Percentiles rank a stretch among this genome's conserved stretches.
Evolutionary conservation across 805 yeast species (phyloP).

Genomic region (Kluyveromyces aestuarii): DNA sequence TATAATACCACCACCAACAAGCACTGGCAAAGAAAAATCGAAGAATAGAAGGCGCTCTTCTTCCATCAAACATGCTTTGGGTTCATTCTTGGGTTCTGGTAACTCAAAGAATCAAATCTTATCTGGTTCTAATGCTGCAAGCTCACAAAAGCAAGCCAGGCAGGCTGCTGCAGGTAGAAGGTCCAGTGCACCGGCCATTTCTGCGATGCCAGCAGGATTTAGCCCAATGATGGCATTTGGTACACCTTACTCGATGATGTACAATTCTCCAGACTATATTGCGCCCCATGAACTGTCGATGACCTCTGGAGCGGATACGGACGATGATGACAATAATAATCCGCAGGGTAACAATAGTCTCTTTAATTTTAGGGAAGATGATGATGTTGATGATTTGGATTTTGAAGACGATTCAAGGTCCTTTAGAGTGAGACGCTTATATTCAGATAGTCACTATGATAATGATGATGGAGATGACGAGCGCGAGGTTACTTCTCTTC

Average conservation of each 20-base stretch:
- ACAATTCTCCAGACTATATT: not conserved
- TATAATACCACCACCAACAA: not conserved
- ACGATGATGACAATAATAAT: not conserved
- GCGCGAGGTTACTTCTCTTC: not conserved
- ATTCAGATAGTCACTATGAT: not conserved
- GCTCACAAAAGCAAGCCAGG: not conserved
- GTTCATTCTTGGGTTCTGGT: constrained; percentile 14
- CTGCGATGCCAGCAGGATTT: constrained; percentile 1
- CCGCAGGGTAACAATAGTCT: not conserved
- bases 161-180: not conserved
- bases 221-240: constrained; percentile 3
- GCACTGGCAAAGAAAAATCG: not conserved
- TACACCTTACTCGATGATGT: not conserved
- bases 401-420: constrained; percentile 6
- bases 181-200: not conserved
- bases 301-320: constrained; percentile 2
- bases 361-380: constrained; percentile 1
- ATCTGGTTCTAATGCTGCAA: not conserved
- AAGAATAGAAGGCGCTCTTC: constrained; percentile 13
- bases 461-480: constrained; percentile 1
- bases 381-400: constrained; percentile 5
- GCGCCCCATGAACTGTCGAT: not conserved
- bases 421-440: not conserved
- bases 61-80: constrained; percentile 18
- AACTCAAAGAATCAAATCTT: not conserved